These are phyloP conservation scores for Aquilaria malaccensis DNA, from an alignment of 345 rosid genomes.

Conservation along the genomic window DNA sequence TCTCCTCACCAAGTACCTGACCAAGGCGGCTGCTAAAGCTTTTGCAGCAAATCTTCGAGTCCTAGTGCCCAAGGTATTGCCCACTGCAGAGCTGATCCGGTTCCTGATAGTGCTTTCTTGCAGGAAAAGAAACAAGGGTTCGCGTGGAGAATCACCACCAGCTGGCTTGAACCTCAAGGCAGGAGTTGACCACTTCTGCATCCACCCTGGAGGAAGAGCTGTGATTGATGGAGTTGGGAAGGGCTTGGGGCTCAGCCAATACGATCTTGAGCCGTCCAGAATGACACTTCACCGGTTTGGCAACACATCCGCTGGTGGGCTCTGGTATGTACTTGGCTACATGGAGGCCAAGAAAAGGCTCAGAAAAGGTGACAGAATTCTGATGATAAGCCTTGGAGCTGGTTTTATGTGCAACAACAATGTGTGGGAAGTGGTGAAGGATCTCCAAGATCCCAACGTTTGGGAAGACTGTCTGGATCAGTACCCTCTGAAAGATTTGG, in stretches of 20 bases:
- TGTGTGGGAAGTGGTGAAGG: constrained; percentile 47
- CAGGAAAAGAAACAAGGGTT: background rate
- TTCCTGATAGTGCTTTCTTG: background rate
- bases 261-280: constrained; percentile 68
- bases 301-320: constrained; percentile 73
- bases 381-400: constrained; percentile 63
- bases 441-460: constrained; percentile 27
- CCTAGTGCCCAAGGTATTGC: constrained; percentile 50
- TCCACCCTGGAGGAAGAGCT: constrained; percentile 66
- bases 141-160: background rate
- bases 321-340: constrained; percentile 74
- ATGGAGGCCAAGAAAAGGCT: constrained; percentile 61
- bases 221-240: constrained; percentile 64
- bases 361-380: constrained; percentile 32
- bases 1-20: constrained; percentile 29
- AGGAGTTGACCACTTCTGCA: constrained; percentile 51
- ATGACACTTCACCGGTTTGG: constrained; percentile 82
- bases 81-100: constrained; percentile 26
- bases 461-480: constrained; percentile 35
- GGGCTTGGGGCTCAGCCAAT: constrained; percentile 40
- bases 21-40: constrained; percentile 39
- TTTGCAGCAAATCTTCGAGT: constrained; percentile 44
- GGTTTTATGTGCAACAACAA: constrained; percentile 56
- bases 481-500: constrained; percentile 22
- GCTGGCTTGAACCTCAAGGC: constrained; percentile 32